These are phyloP conservation scores for Fusarium cyanostomum DNA, from an alignment of 2,329 filamentous ascomycete genomes.

Conservation along the genomic window DNA sequence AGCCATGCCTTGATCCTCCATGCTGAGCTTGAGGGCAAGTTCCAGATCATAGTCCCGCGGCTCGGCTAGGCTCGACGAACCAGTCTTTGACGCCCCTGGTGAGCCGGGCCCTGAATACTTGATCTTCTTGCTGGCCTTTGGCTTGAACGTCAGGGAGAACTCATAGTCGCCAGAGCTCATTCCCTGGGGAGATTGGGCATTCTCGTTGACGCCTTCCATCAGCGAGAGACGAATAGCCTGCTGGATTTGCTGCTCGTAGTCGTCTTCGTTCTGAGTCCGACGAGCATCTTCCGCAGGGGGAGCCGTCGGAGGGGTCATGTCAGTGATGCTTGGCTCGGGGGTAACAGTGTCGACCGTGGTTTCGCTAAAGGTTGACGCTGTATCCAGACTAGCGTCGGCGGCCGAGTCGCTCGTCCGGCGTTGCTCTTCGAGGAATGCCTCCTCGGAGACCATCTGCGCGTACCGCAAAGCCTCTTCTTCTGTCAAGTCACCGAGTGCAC, in stretches of 20 bases:
- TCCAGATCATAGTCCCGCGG: slow-evolving; percentile 65
- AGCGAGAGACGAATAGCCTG: slow-evolving; percentile 70
- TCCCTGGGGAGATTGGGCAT: slow-evolving; percentile 55
- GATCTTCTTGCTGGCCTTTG: slow-evolving; percentile 51
- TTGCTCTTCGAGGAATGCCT: slow-evolving; percentile 68
- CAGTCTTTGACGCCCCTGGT: slow-evolving; percentile 49
- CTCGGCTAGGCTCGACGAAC: slow-evolving; percentile 28
- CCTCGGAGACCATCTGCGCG: slow-evolving; percentile 72
- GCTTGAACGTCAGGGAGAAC: slow-evolving; percentile 60
- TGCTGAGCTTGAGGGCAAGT: slow-evolving; percentile 67
- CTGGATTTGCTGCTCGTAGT: slow-evolving; percentile 70
- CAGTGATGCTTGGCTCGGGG: slow-evolving; percentile 63
- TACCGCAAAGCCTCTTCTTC: slow-evolving; percentile 73
- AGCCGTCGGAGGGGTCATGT: slow-evolving; percentile 46
- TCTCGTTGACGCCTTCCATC: slow-evolving; percentile 63
- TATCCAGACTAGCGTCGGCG: slow-evolving; percentile 57
- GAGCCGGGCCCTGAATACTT: slow-evolving; percentile 50
- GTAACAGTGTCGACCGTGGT: slow-evolving; percentile 59
- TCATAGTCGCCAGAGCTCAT: slow-evolving; percentile 61
- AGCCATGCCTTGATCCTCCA: slow-evolving; percentile 60
- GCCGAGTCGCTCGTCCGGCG: slow-evolving; percentile 63
- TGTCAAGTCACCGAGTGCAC: slow-evolving; percentile 70
- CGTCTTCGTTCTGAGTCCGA: slow-evolving; percentile 51
- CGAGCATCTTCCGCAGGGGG: slow-evolving; percentile 18
- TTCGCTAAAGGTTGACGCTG: slow-evolving; percentile 54